Evolutionary conservation across 2,329 filamentous ascomycete species (phyloP).

Genomic region (Beauveria australis): DNA sequence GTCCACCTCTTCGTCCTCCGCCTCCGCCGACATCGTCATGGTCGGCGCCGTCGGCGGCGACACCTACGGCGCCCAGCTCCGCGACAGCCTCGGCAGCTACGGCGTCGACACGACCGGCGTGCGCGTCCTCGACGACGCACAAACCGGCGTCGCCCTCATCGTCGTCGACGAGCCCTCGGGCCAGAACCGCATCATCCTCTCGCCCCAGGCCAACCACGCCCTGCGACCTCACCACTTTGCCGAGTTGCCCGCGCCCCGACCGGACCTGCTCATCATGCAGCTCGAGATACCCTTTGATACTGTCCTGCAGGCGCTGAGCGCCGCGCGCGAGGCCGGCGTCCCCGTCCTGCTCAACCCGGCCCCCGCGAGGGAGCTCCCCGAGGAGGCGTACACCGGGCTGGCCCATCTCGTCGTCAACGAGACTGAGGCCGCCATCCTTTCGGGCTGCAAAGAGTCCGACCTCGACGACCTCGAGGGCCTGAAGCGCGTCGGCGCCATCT

Average conservation of each 20-base stretch:
- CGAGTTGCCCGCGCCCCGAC: slow-evolving; percentile 27
- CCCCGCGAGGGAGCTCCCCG: slow-evolving; percentile 61
- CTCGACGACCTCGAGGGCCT: slow-evolving; percentile 40
- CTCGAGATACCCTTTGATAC: slow-evolving; percentile 66
- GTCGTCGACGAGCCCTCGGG: slow-evolving; percentile 64
- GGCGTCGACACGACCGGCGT: slow-evolving; percentile 55
- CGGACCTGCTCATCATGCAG: slow-evolving; percentile 65
- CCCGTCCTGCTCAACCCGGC: slow-evolving; percentile 80
- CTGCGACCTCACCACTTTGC: slow-evolving; percentile 30
- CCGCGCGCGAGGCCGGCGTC: slow-evolving; percentile 39
- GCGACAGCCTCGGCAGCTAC: slow-evolving; percentile 47
- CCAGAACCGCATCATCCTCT: slow-evolving; percentile 70
- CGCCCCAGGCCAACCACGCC: slow-evolving; percentile 60
- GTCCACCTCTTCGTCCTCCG: slow-evolving; percentile 25
- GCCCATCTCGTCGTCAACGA: slow-evolving; percentile 84
- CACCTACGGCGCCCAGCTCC: slow-evolving; percentile 54
- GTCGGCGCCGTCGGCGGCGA: slow-evolving; percentile 66
- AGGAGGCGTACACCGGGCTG: slow-evolving; percentile 56
- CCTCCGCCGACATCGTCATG: slow-evolving; percentile 51
- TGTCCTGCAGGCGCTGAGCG: slow-evolving; percentile 51
- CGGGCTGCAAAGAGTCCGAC: slow-evolving; percentile 41
- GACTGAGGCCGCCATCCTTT: slow-evolving; percentile 73
- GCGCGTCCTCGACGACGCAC: slow-evolving; percentile 30
- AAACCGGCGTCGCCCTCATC: slow-evolving; percentile 67
- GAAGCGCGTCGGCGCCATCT: slow-evolving; percentile 43